phyloP scores from a whole-genome alignment of 2,329 filamentous ascomycete species.

The Arthrobotrys musiformis region DNA sequence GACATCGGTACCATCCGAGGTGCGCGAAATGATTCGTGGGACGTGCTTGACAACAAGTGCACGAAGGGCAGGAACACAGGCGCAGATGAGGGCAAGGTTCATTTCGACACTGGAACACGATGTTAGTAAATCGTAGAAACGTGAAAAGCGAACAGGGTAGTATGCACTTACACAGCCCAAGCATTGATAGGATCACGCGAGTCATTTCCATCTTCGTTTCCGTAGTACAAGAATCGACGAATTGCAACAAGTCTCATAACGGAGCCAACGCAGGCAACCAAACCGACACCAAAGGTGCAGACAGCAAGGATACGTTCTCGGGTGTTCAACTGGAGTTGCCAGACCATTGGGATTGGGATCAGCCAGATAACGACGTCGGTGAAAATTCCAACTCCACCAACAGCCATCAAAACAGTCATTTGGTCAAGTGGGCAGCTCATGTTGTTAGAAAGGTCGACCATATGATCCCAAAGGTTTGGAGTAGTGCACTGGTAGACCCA shows the following conservation, averaged over 20 bases:
- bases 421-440: conserved; percentile 49
- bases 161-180: conserved; percentile 50
- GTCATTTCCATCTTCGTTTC: conserved; percentile 49
- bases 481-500: conserved; percentile 49
- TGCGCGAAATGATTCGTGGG: conserved; percentile 43
- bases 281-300: conserved; percentile 50
- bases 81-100: conserved; percentile 53
- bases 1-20: conserved; percentile 50
- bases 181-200: conserved; percentile 50
- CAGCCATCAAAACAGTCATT: conserved; percentile 52
- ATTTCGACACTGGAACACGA: conserved; percentile 46
- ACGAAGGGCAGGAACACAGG: conserved; percentile 49
- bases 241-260: conserved; percentile 41
- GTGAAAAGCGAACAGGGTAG: not conserved
- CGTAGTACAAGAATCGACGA: conserved; percentile 50
- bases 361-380: conserved; percentile 52
- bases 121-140: conserved; percentile 21
- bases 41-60: conserved; percentile 49
- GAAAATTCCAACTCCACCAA: conserved; percentile 52
- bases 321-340: conserved; percentile 51
- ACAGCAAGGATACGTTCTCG: conserved; percentile 45
- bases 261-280: conserved; percentile 45
- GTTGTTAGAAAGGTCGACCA: conserved; percentile 31
- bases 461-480: conserved; percentile 49
- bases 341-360: conserved; percentile 53